Conservation (phyloP, 495 filamentous ascomycete species). For the Podospora pseudopauciseta region DNA sequence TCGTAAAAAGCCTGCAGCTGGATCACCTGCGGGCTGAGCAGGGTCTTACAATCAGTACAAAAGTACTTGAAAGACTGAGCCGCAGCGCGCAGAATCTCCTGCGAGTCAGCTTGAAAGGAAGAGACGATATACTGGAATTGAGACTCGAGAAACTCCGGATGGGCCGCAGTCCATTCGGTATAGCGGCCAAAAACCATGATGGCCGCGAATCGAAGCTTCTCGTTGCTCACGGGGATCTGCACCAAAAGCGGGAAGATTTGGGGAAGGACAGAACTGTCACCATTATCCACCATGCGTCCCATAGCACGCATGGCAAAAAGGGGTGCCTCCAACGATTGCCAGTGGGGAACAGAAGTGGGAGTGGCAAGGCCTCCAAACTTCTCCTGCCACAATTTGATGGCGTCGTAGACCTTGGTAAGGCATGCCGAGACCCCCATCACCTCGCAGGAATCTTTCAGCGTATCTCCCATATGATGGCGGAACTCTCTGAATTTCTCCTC, state of each 20-base stretch:
- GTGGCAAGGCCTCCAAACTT: slow-evolving; percentile 73
- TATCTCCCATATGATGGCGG: slow-evolving; percentile 94
- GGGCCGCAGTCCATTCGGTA: slow-evolving; percentile 94
- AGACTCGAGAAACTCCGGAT: slow-evolving; percentile 84
- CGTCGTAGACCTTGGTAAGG: slow-evolving; percentile 75
- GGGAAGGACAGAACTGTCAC: slow-evolving; percentile 79
- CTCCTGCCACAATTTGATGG: slow-evolving; percentile 83
- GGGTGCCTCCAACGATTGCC: slow-evolving; percentile 93
- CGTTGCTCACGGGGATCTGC: slow-evolving; percentile 91
- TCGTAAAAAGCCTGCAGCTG: slow-evolving; percentile 92
- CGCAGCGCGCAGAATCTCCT: slow-evolving; percentile 84
- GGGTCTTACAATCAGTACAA: slow-evolving; percentile 85
- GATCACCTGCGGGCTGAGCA: slow-evolving; percentile 71
- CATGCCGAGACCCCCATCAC: slow-evolving; percentile 92
- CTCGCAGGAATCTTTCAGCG: slow-evolving; percentile 94
- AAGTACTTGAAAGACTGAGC: slow-evolving; percentile 96
- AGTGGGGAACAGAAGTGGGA: slow-evolving; percentile 77
- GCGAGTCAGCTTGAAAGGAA: slow-evolving; percentile 78
- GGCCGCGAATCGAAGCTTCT: slow-evolving; percentile 93
- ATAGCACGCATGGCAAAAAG: slow-evolving; percentile 94
- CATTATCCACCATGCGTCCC: slow-evolving; percentile 91
- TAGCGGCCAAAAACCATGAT: slow-evolving; percentile 96
- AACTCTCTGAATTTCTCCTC: slow-evolving; percentile 98
- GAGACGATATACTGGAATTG: slow-evolving; percentile 93
- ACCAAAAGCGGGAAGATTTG: slow-evolving; percentile 89